Evolutionary conservation across 108 stramenopile genomes (phyloP).

Genomic region (Epithemia pelagica): DNA sequence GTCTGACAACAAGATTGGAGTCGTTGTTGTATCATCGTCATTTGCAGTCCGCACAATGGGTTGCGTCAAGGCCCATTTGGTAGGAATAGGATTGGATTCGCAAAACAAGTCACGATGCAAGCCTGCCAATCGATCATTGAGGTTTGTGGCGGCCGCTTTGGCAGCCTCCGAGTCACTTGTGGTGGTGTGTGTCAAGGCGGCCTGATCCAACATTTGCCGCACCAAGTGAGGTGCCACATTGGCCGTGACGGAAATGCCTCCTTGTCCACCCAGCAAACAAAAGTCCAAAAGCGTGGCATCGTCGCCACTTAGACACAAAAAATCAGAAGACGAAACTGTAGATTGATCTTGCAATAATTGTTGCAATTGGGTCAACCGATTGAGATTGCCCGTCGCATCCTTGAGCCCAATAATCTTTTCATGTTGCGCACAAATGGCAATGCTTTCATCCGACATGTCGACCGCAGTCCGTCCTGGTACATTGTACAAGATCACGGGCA

Average conservation of each 20-base stretch:
- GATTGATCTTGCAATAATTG: slow-evolving; percentile 8
- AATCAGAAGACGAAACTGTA: background rate
- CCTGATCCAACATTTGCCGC: slow-evolving; percentile 47
- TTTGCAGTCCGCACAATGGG: background rate
- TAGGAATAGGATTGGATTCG: slow-evolving; percentile 78
- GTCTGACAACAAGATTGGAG: slow-evolving; percentile 28
- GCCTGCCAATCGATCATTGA: slow-evolving; percentile 41
- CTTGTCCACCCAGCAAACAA: slow-evolving; percentile 67
- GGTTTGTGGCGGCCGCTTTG: slow-evolving; percentile 23
- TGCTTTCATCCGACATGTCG: slow-evolving; percentile 45
- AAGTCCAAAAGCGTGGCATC: slow-evolving; percentile 69
- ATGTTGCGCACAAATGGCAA: slow-evolving; percentile 43
- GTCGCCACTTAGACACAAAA: slow-evolving; percentile 76
- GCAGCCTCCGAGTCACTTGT: background rate
- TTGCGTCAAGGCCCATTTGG: slow-evolving; percentile 44
- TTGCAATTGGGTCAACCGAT: slow-evolving; percentile 36
- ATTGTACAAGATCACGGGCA: slow-evolving; percentile 83
- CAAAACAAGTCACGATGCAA: slow-evolving; percentile 67
- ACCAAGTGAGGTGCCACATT: slow-evolving; percentile 63
- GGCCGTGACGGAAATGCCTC: slow-evolving; percentile 80
- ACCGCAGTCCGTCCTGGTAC: slow-evolving; percentile 65
- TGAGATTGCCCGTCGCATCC: slow-evolving; percentile 64
- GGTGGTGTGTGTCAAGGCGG: slow-evolving; percentile 21
- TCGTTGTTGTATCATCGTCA: slow-evolving; percentile 2
- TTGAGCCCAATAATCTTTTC: slow-evolving; percentile 66